Evolutionary conservation across 139 green algal genomes (phyloP).

Genomic region (Chlorella sorokiniana): DNA sequence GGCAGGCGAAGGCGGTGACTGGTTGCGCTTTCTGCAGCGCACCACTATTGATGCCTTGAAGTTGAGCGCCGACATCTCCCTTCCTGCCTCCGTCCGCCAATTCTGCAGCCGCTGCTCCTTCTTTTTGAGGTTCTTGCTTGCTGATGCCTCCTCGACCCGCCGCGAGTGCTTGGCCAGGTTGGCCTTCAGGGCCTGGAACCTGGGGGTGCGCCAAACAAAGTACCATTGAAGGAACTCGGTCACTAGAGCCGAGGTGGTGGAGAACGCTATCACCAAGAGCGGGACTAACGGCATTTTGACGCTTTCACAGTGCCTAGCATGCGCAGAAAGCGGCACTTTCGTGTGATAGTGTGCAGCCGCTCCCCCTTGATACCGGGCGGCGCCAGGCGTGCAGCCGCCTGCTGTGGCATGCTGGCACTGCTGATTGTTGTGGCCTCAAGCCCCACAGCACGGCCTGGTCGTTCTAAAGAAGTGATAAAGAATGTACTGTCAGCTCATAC

Average conservation of each 20-base stretch:
- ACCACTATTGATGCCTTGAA: conserved; percentile 34
- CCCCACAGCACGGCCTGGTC: neutral
- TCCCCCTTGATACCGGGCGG: too few relatives aligned
- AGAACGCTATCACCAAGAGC: conserved; percentile 31
- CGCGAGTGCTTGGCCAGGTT: conserved; percentile 29
- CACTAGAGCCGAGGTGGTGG: neutral
- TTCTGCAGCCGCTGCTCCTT: conserved; percentile 25
- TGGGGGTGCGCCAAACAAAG: conserved; percentile 39
- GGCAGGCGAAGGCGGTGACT: neutral
- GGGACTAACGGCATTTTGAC: neutral
- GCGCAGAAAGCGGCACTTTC: too few relatives aligned
- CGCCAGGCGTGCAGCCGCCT: too few relatives aligned
- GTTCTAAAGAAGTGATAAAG: neutral
- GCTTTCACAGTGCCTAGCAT: neutral
- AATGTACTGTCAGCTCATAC: neutral
- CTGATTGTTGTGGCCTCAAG: neutral
- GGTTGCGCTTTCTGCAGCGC: neutral
- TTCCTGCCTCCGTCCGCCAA: conserved; percentile 28
- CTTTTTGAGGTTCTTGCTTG: conserved; percentile 42
- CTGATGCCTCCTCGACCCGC: conserved; percentile 12
- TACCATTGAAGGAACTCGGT: conserved; percentile 36
- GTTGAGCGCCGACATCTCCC: conserved; percentile 25
- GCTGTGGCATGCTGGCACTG: too few relatives aligned
- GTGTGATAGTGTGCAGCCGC: too few relatives aligned
- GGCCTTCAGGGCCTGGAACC: conserved; percentile 32